These are phyloP conservation scores for Salix brachista DNA, from an alignment of 345 rosid species.

Conservation along the genomic window DNA sequence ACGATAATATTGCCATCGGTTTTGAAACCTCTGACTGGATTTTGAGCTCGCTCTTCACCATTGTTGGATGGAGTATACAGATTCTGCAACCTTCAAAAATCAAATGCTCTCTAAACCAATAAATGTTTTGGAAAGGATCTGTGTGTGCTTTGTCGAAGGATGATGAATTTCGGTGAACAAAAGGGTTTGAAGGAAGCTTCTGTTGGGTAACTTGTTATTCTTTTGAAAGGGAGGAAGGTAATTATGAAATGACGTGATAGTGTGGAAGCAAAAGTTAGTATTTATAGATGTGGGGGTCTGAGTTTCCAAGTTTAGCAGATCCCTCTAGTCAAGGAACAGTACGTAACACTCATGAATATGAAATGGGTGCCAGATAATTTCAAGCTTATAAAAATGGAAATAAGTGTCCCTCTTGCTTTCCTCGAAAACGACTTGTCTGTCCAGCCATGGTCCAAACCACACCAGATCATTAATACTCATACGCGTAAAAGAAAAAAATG, in stretches of 20 bases:
- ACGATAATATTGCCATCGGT: neutral
- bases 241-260: conserved; percentile 9
- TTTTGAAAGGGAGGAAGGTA: neutral
- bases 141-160: neutral
- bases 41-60: conserved; percentile 68
- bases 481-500: neutral
- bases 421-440: conserved; percentile 15
- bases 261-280: conserved; percentile 14
- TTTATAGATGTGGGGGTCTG: conserved; percentile 28
- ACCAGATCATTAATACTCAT: neutral
- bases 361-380: conserved; percentile 47
- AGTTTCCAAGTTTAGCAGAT: conserved; percentile 8
- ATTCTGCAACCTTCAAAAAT: neutral
- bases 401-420: neutral
- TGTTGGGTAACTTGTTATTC: neutral
- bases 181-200: neutral
- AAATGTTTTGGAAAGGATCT: neutral
- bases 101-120: neutral
- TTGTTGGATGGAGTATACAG: neutral
- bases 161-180: neutral
- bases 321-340: conserved; percentile 22
- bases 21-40: conserved; percentile 35
- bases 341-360: conserved; percentile 14
- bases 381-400: conserved; percentile 10
- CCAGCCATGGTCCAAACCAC: conserved; percentile 11